Base-by-base conservation (phyloP, 768 basidiomycete species). In the Mycena olivaceomarginata region DNA sequence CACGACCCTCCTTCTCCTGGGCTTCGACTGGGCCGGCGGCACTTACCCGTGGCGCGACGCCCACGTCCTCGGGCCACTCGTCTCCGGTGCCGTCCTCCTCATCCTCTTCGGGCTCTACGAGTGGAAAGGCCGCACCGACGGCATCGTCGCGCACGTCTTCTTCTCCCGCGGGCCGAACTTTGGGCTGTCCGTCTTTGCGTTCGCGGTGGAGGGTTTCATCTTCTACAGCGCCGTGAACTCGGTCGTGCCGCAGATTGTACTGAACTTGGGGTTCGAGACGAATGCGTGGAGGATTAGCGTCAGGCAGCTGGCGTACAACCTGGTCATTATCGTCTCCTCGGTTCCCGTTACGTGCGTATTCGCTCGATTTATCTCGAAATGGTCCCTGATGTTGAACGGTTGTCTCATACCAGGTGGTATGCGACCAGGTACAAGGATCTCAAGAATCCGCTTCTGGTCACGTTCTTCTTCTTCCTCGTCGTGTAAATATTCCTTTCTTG, bases 151-250 rank as follows among this genome's bases (percentile, higher is more conserved):
- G 31, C 79, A 80, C 66, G 77, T 78, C 8, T 80, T 80, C 68
- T 80, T 80, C 53, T 53, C 66, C 39, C 76, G 79, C 46, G 79
- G 79, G 37, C 79, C 79, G 0, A 80, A 80, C 46, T 80, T 80
- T n/a, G 64, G 46, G 31, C 60, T 80, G 20, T 78, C 77, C 1
- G 41, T 78, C 37, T 75, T 78, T 22, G 79, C 79, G 13, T 80
- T 80, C 16, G 77, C 79, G 16, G 77, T 80, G 13, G 79, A 80
- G 46, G 79, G 79, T 0, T 80, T 77, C 31, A 68, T 80, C 16
- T 80, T 80, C 39, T 80, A 80, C 31, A 76, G 74, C 46, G 79
- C 79, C 20, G 79, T 79, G 56, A 79, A 79, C 45, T 79, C 78
- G 7, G 46, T 79, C 15, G 78, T 79, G 10, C 78, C n/a, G 51